Evolutionary conservation across 75 land plant genomes (phyloP), one percentile per base, ranked within the genome.

Genomic region (Selaginella tamariscina): DNA sequence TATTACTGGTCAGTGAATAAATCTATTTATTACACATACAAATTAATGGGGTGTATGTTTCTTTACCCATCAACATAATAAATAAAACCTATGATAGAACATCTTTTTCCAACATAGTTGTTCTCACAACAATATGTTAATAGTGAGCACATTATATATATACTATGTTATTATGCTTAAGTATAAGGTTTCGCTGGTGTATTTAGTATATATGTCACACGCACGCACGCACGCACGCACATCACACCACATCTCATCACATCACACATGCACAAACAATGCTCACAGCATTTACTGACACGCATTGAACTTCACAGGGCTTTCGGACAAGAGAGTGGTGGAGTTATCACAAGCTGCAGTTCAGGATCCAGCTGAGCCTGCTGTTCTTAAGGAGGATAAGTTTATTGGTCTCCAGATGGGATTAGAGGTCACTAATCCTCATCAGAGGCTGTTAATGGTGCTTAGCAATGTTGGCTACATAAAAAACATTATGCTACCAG

Each of bases 401-500:
- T 80, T 81, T 39, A 65, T 66, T 69, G 88, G 88, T 29, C 73
- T 78, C 68, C 75, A 73, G 29, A 73, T 87, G 66, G 88, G 85
- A 0, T 59, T 78, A 31, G 80, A 70, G 56, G 71, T 82, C 64
- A 67, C 65, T 55, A 85, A 74, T 78, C 77, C 82, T 32, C 91
- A 87, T 74, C 88, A 85, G 75, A 73, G 74, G 71, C 64, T 94
- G 64, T 67, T 94, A 32, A 85, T 94, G 71, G 85, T 94, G 29
- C 68, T 94, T 54, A 94, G 98, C 72, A 94, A 94, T 65, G 78
- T 85, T 75, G 98, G 91, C 30, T 90, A 78, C 80, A 88, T 93
- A 82, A 87, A 85, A 78, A 82, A 74, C 65, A 73, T 80, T 55
- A 82, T 94, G 65, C 71, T 85, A 15, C 73, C 67, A 54, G 96